A percentile compares a stretch with the other conserved stretches of the same genome.
phyloP scores from a whole-genome alignment of 192 early-diverging fungal genomes.

The Gigaspora rosea region DNA sequence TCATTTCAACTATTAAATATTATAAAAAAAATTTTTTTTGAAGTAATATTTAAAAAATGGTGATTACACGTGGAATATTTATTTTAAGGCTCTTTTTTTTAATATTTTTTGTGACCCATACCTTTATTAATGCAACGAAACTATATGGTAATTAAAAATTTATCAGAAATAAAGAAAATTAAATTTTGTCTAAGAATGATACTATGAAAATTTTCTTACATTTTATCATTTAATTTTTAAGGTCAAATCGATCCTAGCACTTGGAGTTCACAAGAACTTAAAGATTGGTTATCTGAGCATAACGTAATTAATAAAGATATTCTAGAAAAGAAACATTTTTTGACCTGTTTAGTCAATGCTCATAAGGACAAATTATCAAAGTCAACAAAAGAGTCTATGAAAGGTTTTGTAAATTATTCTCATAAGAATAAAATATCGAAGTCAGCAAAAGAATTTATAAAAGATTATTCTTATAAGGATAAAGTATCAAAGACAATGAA shows the following conservation, averaged over 20 bases:
- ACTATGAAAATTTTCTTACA: neutral
- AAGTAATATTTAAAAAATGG: too few relatives aligned
- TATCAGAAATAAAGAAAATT: too few relatives aligned
- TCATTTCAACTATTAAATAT: too few relatives aligned
- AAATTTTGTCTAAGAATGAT: too few relatives aligned
- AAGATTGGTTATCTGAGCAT: slow-evolving; percentile 27
- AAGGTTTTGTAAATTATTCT: neutral
- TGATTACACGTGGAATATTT: too few relatives aligned
- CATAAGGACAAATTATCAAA: neutral
- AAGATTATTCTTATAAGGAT: neutral
- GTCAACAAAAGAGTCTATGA: too few relatives aligned
- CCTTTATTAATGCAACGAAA: too few relatives aligned
- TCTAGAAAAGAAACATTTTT: slow-evolving; percentile 15
- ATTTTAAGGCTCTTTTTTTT: too few relatives aligned
- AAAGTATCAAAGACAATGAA: neutral
- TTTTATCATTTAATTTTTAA: neutral
- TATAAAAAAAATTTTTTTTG: too few relatives aligned
- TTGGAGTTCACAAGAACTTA: slow-evolving; percentile 19
- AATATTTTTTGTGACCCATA: too few relatives aligned
- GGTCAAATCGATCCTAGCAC: slow-evolving; percentile 1
- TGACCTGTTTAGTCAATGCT: neutral
- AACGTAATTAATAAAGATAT: neutral
- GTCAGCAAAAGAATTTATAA: neutral
- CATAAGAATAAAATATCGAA: neutral
- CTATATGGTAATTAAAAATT: too few relatives aligned